Evolutionary conservation across 2,329 filamentous ascomycete species (phyloP).

Genomic region (Fusarium subtropicale): DNA sequence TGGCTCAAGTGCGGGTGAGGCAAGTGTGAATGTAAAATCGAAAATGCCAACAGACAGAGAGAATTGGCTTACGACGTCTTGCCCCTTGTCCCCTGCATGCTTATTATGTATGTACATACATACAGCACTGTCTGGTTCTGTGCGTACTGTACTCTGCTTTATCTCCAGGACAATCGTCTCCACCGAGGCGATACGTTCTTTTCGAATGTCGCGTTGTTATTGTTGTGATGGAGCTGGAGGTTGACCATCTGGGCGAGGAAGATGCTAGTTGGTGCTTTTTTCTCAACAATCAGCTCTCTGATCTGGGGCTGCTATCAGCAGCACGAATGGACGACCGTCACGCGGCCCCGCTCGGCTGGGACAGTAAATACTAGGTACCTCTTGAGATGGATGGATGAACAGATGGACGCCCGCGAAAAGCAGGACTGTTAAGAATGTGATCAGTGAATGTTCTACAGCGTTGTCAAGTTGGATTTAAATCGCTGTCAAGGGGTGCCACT

Average conservation of each 20-base stretch:
- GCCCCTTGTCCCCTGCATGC: slow-evolving; percentile 42
- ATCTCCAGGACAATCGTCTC: slow-evolving; percentile 32
- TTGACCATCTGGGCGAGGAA: slow-evolving; percentile 1
- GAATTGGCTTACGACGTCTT: slow-evolving; percentile 39
- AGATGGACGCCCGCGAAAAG: not conserved
- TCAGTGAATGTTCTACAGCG: slow-evolving; percentile 3
- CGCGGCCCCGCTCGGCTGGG: slow-evolving; percentile 2
- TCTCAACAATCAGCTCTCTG: slow-evolving; percentile 9
- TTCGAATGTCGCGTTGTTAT: slow-evolving; percentile 12
- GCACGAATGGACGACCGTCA: slow-evolving; percentile 14
- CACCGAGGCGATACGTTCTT: slow-evolving; percentile 34
- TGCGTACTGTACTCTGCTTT: slow-evolving; percentile 11
- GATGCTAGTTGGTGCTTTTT: slow-evolving; percentile 12
- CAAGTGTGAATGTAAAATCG: slow-evolving; percentile 31
- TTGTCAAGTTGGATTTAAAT: not conserved
- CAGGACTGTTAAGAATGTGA: not conserved
- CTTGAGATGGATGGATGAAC: not conserved
- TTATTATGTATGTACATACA: slow-evolving; percentile 15
- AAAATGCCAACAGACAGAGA: slow-evolving; percentile 16
- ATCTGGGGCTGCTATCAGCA: slow-evolving; percentile 27
- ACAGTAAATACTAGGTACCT: not conserved
- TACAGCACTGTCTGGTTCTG: slow-evolving; percentile 8
- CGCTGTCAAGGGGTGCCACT: slow-evolving; percentile 9
- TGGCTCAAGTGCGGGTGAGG: slow-evolving; percentile 35
- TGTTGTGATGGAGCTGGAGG: slow-evolving; percentile 18